Conservation (phyloP, 495 filamentous ascomycete species). For the Penicillium simplicissimum region DNA sequence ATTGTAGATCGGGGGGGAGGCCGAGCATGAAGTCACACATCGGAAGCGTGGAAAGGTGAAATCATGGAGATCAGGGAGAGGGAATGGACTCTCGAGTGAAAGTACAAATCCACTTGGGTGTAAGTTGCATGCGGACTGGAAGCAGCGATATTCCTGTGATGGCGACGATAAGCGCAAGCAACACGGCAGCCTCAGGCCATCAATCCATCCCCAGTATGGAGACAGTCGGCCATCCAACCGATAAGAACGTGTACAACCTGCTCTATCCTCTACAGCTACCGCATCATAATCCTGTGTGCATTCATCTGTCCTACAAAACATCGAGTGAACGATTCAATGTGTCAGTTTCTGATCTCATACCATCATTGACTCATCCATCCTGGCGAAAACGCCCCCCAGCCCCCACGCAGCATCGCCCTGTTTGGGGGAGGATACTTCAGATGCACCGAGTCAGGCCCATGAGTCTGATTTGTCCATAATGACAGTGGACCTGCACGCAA, state of each 20-base stretch:
- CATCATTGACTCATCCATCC: conserved; percentile 1
- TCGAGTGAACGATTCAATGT: too few species aligned
- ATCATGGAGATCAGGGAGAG: background rate
- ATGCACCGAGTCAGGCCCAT: background rate
- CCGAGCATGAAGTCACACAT: background rate
- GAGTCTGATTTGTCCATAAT: conserved; percentile 5
- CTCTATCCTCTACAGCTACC: background rate
- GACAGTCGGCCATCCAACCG: background rate
- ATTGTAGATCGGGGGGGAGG: conserved; percentile 22
- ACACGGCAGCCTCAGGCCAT: background rate
- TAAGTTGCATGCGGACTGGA: background rate
- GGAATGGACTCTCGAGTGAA: background rate
- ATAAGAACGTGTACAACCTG: background rate
- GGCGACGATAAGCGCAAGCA: background rate
- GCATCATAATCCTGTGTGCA: too few species aligned
- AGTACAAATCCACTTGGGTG: background rate
- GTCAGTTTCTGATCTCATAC: background rate
- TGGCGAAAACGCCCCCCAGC: background rate
- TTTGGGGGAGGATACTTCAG: background rate
- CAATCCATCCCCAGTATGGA: too few species aligned
- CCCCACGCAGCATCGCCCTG: conserved; percentile 3
- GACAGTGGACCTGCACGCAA: background rate
- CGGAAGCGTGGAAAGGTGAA: background rate
- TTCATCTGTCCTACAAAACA: too few species aligned
- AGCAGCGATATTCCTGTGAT: background rate